Evolutionary conservation across 495 filamentous ascomycete species (phyloP).

Genomic region (Xylaria sp.): DNA sequence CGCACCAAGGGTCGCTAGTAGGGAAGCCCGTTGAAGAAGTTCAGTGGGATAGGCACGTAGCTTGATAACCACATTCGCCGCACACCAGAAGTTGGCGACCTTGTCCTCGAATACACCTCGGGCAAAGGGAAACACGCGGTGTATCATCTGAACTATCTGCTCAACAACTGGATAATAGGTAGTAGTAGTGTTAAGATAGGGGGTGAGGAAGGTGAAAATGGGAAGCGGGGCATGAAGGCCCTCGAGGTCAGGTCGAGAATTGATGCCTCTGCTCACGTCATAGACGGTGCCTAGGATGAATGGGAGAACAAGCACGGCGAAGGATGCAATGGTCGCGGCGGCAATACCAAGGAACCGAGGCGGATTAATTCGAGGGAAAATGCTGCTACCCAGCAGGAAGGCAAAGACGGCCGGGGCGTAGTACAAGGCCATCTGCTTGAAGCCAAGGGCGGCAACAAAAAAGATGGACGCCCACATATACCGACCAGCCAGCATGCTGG

Average conservation of each 20-base stretch:
- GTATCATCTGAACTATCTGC: conserved; percentile 79
- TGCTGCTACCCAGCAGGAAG: conserved; percentile 84
- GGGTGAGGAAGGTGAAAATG: conserved; percentile 62
- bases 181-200: conserved; percentile 66
- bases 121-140: conserved; percentile 93
- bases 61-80: conserved; percentile 87
- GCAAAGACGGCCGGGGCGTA: conserved; percentile 93
- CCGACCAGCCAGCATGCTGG: conserved; percentile 83
- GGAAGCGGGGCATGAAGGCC: conserved; percentile 62
- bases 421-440: conserved; percentile 99
- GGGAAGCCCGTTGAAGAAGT: conserved; percentile 77
- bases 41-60: conserved; percentile 70
- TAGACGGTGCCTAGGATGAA: conserved; percentile 70
- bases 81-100: conserved; percentile 97
- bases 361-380: conserved; percentile 75
- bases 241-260: conserved; percentile 55
- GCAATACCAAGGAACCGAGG: conserved; percentile 76
- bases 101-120: conserved; percentile 98
- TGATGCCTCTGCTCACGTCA: conserved; percentile 62
- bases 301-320: conserved; percentile 76
- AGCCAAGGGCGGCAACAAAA: conserved; percentile 91
- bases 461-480: conserved; percentile 89
- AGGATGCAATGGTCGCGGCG: conserved; percentile 71
- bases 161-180: conserved; percentile 74
- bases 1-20: conserved; percentile 74